Percentiles rank a stretch among this genome's conserved stretches.
phyloP scores from a whole-genome alignment of 2,329 filamentous ascomycete genomes.

The Pseudogymnoascus sp. region DNA sequence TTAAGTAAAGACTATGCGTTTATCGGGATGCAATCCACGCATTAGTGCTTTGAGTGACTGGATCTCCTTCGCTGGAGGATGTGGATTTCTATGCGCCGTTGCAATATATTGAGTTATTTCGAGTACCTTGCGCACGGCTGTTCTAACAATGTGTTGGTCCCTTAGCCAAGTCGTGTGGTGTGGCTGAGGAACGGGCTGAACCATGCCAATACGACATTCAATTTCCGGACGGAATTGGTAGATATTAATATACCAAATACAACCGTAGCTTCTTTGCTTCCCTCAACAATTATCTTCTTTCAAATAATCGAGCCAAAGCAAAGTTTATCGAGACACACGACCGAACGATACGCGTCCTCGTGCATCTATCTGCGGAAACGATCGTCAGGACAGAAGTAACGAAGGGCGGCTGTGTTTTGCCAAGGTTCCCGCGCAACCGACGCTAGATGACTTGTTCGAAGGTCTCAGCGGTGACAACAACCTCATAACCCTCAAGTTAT shows the following conservation, averaged over 20 bases:
- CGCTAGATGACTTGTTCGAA: constrained; percentile 9
- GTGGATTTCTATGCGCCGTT: background rate
- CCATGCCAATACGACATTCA: constrained; percentile 9
- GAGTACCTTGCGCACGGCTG: constrained; percentile 6
- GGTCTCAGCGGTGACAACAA: background rate
- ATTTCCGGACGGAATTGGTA: constrained; percentile 1
- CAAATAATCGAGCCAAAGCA: background rate
- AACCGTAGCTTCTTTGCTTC: background rate
- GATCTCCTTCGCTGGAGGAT: background rate
- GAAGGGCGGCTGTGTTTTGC: constrained; percentile 10
- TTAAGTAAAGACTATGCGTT: background rate
- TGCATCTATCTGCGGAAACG: background rate
- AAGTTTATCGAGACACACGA: background rate
- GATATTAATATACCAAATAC: constrained; percentile 5
- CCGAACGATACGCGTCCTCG: background rate
- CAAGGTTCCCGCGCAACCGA: constrained; percentile 10
- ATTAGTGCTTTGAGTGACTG: background rate
- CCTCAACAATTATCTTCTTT: background rate
- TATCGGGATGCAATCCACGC: background rate
- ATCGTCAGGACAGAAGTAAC: constrained; percentile 11
- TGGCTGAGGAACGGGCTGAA: constrained; percentile 8
- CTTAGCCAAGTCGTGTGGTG: constrained; percentile 6
- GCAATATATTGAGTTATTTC: constrained; percentile 4
- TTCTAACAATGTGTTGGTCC: constrained; percentile 4
- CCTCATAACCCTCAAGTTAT: constrained; percentile 8